Evolutionary conservation across 1,139 yeast species (phyloP), one percentile per base, ranked within the genome.

Genomic region (Pichia sp.): DNA sequence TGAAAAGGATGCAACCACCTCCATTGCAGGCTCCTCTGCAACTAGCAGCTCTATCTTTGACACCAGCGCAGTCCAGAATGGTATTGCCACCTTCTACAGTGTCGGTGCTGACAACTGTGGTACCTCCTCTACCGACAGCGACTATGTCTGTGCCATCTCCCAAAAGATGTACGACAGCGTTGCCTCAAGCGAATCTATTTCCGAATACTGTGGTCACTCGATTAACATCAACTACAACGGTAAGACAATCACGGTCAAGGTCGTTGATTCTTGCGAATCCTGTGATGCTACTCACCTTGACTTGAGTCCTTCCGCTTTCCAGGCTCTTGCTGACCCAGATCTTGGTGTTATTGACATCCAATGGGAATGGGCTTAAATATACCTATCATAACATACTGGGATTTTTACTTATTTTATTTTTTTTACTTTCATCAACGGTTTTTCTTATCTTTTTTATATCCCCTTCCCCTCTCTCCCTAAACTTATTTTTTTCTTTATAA

Each of bases 191-290:
- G 64, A 66, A 42, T 69, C 66, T 52, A 56, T 67, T 45, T 70
- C 72, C 47, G 55, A 77, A 34, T 74, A 71, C 64, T 81, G 85
- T 64, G 84, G 84, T 51, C 74, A 72, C 66, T 62, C 67, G 60
- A 79, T 80, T 61, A 71, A 69, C 54, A 75, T 80, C 50, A 57
- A 60, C 62, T 74, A 77, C 62, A 65, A 66, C 52, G 78, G 76
- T 52, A 77, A 76, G 61, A 65, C 77, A 10, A 81, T 79, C 56
- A 68, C 67, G 41, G 85, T 80, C 57, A 76, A 73, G 51, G 81
- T 80, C 58, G 78, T 75, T 50, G 85, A 81, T 66, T 72, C 78
- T 57, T 81, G 85, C 67, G 79, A 71, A 44, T 80, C 79, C 23
- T 81, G 85, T 64, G 60, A 67, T 42, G 68, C 70, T 45, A 69